phyloP scores from a whole-genome alignment of 257 asterid species.

The Plantago elongata region DNA sequence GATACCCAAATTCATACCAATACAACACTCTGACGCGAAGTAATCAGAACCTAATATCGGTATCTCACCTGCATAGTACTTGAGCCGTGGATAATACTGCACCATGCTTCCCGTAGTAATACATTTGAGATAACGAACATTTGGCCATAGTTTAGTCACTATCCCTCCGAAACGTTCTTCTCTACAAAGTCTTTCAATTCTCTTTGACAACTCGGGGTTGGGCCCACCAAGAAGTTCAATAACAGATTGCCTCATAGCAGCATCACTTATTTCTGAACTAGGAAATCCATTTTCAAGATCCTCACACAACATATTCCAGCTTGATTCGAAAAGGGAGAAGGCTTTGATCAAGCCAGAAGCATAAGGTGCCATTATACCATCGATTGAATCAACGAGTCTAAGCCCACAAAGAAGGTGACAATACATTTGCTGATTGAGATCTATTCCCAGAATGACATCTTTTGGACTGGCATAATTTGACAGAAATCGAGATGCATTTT shows the following conservation, averaged over 20 bases:
- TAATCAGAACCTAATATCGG: constrained; percentile 86
- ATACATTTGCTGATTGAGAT: constrained; percentile 76
- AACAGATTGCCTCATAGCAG: no score
- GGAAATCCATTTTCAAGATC: no score
- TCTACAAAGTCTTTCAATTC: constrained; percentile 75
- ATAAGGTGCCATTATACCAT: constrained; percentile 79
- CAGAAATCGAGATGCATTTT: constrained; percentile 60
- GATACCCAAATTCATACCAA: constrained; percentile 79
- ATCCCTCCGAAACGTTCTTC: constrained; percentile 33
- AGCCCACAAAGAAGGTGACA: constrained; percentile 90
- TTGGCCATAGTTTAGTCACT: constrained; percentile 28
- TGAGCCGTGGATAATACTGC: constrained; percentile 70
- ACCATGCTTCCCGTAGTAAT: constrained; percentile 99
- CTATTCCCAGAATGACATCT: constrained; percentile 90
- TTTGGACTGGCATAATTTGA: constrained; percentile 89
- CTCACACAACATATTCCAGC: constrained; percentile 56
- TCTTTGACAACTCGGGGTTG: constrained; percentile 64
- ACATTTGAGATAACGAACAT: constrained; percentile 66
- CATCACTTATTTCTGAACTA: no score
- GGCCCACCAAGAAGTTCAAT: constrained; percentile 46
- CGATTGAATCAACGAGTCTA: constrained; percentile 55
- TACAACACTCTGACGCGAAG: constrained; percentile 96
- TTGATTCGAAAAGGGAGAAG: constrained; percentile 68
- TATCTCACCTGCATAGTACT: constrained; percentile 78
- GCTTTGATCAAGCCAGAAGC: constrained; percentile 91